Evolutionary conservation across 1,284 basidiomycete species (phyloP).

Genomic region (Microstroma glucosiphilum): DNA sequence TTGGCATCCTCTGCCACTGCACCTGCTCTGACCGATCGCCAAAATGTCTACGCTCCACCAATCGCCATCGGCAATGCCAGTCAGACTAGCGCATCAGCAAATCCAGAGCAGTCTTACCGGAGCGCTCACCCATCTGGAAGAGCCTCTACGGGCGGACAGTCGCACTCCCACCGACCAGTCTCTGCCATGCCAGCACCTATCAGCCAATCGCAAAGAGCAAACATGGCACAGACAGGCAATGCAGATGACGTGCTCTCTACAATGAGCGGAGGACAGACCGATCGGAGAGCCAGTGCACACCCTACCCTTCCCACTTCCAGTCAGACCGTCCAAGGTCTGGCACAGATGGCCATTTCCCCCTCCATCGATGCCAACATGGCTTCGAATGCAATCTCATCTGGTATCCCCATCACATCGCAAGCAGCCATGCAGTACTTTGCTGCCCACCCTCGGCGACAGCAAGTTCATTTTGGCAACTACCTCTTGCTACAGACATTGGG

Average conservation of each 20-base stretch:
- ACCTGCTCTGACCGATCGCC: no score
- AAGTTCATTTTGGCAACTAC: slow-evolving; percentile 51
- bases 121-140: slow-evolving; percentile 29
- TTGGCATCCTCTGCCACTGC: no score
- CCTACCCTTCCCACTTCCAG: slow-evolving; percentile 29
- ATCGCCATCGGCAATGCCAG: no score
- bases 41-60: no score
- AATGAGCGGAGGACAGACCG: slow-evolving; percentile 19
- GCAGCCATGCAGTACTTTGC: slow-evolving; percentile 49
- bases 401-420: slow-evolving; percentile 47
- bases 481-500: slow-evolving; percentile 54
- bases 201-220: slow-evolving; percentile 10
- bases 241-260: neutral
- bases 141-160: slow-evolving; percentile 37
- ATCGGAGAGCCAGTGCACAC: slow-evolving; percentile 42
- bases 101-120: no score
- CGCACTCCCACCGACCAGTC: slow-evolving; percentile 36
- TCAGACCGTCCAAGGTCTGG: slow-evolving; percentile 11
- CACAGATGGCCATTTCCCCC: slow-evolving; percentile 18
- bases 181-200: slow-evolving; percentile 42
- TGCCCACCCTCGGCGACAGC: slow-evolving; percentile 47
- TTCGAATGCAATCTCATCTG: slow-evolving; percentile 25
- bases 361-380: slow-evolving; percentile 7
- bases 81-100: no score
- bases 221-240: neutral